Percentiles rank a stretch among this genome's conserved stretches.
phyloP scores from a whole-genome alignment of 1,284 basidiomycete species.

The Fomitopsis betulina region DNA sequence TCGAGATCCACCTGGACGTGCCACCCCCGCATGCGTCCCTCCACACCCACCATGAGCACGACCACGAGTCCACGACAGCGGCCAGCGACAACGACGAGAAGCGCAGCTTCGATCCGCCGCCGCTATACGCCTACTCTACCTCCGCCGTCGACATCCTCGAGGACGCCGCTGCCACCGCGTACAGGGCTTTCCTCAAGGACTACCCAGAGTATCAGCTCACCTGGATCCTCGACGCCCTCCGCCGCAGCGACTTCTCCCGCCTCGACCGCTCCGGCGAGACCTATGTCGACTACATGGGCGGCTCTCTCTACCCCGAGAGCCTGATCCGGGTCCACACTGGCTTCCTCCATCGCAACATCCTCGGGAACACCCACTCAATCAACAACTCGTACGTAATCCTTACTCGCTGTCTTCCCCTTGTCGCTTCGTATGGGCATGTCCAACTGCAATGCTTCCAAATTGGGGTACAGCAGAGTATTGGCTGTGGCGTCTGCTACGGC shows the following conservation, averaged over 20 bases:
- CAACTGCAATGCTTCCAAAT: neutral
- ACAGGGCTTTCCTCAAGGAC: constrained; percentile 32
- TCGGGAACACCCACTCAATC: constrained; percentile 81
- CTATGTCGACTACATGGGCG: constrained; percentile 84
- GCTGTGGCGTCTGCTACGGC: neutral
- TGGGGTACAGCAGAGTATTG: neutral
- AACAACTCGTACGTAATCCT: constrained; percentile 55
- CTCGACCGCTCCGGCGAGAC: constrained; percentile 60
- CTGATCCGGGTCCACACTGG: constrained; percentile 64
- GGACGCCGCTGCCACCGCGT: constrained; percentile 20
- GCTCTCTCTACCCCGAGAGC: constrained; percentile 69
- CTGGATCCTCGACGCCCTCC: constrained; percentile 56
- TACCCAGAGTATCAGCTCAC: constrained; percentile 37
- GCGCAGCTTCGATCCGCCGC: constrained; percentile 25
- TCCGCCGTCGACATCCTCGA: constrained; percentile 25
- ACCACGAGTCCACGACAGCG: constrained; percentile 12
- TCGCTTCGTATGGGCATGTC: neutral
- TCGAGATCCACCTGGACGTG: constrained; percentile 18
- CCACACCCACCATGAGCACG: constrained; percentile 11
- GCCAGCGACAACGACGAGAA: constrained; percentile 14
- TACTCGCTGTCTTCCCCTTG: neutral
- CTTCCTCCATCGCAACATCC: constrained; percentile 58
- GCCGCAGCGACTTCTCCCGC: constrained; percentile 63
- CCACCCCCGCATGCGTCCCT: neutral
- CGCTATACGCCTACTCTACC: constrained; percentile 24